Evolutionary conservation across 371 early-diverging fungal species (phyloP), one percentile per base, ranked within the genome.

Genomic region (Ordospora pajunii): DNA sequence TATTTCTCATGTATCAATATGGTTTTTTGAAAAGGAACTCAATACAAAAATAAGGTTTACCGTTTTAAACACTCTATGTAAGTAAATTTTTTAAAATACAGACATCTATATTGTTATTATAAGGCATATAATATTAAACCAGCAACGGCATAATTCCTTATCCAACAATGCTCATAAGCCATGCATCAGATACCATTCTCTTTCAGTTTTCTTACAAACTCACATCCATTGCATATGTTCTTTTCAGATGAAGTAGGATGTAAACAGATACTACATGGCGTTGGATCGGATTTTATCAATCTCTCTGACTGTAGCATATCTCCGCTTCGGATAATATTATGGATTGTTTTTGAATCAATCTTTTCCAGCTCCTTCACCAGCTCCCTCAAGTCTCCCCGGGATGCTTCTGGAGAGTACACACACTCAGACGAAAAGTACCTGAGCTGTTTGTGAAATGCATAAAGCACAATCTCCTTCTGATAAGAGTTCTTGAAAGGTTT

Each of bases 361-460:
- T 90, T 88, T 81, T 98, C 99, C 71, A 98, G 85, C 78, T 95
- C 93, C 83, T 97, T 97, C 58, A 98, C 85, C 81, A 94, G 95
- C 11, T 89, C 89, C 65, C 99, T 89, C 19, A 94, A 96, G 83
- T 93, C 87, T 6, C 97, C 97, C 67, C 99, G 90, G 77, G 93
- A 95, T 5, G 99, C 94, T 76, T 93, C 93, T n/a, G 96, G 95
- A 17, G 95, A 91, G 85, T 98, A 97, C 45, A 89, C 93, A 84
- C 99, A 98, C 84, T 98, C 99, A 2, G 97, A 96, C 8, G 96
- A 94, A 76, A 98, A 98, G 86, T 97, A 98, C 80, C 93, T 93
- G 40, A 98, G 87, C 64, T 95, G 92, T 83, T 93, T 92, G 81
- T 92, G 92, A 83, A 95, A 96, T n/a, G 98, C 97, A 80, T 97